A percentile compares a stretch with the other conserved stretches of the same genome.
Conservation (phyloP, 1,284 basidiomycete genomes). For the Pseudozyma thailandica region DNA sequence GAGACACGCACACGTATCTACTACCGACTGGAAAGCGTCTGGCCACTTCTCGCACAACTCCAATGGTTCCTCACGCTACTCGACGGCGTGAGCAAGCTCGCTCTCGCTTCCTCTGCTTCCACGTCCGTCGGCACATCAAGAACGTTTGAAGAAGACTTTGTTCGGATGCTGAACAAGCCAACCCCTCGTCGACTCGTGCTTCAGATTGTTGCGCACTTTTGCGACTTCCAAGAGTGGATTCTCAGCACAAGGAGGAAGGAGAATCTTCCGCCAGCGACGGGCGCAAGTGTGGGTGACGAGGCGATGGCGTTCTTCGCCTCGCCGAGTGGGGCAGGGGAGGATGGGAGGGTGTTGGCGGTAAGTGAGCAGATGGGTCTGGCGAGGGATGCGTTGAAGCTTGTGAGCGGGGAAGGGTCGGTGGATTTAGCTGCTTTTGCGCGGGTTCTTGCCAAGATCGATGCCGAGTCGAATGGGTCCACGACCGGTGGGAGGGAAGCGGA, state of each 20-base stretch:
- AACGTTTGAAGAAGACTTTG: constrained; percentile 20
- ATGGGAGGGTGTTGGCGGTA: constrained; percentile 28
- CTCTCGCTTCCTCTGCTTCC: constrained; percentile 13
- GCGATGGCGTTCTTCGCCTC: constrained; percentile 19
- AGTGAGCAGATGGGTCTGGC: constrained; percentile 48
- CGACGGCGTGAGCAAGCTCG: constrained; percentile 29
- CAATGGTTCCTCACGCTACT: constrained; percentile 42
- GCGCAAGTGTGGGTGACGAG: constrained; percentile 6
- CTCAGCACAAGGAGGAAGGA: constrained; percentile 23
- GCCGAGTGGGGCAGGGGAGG: background rate
- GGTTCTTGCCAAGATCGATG: constrained; percentile 26
- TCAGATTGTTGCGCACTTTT: constrained; percentile 27
- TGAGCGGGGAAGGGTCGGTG: constrained; percentile 18
- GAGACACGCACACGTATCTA: constrained; percentile 28
- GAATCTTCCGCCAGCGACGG: constrained; percentile 34
- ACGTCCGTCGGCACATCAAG: background rate
- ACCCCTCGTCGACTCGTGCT: constrained; percentile 37
- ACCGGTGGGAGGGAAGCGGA: constrained; percentile 16
- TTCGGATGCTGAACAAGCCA: constrained; percentile 36
- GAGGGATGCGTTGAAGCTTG: constrained; percentile 21
- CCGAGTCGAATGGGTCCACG: constrained; percentile 1
- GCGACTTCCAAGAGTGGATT: constrained; percentile 45
- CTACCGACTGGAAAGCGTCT: constrained; percentile 44
- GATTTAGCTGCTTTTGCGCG: constrained; percentile 30
- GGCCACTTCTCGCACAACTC: constrained; percentile 43